Evolutionary conservation across 352 stramenopile species (phyloP).

Genomic region (Thraustochytrium striatum): DNA sequence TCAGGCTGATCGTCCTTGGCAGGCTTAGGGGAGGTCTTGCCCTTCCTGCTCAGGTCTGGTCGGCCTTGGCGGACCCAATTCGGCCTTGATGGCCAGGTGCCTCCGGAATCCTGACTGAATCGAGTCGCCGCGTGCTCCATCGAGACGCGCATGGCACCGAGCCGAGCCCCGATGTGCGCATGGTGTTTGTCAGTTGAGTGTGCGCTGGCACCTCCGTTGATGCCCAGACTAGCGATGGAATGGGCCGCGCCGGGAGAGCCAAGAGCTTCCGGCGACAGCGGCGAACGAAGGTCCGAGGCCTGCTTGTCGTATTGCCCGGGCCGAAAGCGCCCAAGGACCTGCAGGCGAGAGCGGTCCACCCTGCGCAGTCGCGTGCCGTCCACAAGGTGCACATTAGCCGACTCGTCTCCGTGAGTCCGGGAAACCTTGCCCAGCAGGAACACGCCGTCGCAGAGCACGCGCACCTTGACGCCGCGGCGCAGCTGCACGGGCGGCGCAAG

Average conservation of each 20-base stretch:
- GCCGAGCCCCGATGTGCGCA: background rate
- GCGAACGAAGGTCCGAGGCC: background rate
- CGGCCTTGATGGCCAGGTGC: no score
- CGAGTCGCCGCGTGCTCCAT: background rate
- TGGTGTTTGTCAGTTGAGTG: background rate
- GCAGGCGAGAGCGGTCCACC: background rate
- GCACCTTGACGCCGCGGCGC: constrained; percentile 28
- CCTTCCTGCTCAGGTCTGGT: no score
- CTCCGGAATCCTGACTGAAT: no score
- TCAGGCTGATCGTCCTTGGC: no score
- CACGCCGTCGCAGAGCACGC: background rate
- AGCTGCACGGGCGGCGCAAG: background rate
- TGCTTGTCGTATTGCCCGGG: constrained; percentile 8
- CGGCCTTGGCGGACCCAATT: no score
- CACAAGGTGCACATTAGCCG: constrained; percentile 13
- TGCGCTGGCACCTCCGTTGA: background rate
- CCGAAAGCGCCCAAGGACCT: constrained; percentile 35
- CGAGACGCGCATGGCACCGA: background rate
- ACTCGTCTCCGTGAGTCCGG: background rate
- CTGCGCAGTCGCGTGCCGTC: background rate
- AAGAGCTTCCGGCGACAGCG: background rate
- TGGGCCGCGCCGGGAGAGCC: background rate
- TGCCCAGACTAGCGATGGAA: background rate
- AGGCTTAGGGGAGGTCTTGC: no score
- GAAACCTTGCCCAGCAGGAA: constrained; percentile 25